phyloP scores from a whole-genome alignment of 2,329 filamentous ascomycete species.

The Colletotrichum sp. region DNA sequence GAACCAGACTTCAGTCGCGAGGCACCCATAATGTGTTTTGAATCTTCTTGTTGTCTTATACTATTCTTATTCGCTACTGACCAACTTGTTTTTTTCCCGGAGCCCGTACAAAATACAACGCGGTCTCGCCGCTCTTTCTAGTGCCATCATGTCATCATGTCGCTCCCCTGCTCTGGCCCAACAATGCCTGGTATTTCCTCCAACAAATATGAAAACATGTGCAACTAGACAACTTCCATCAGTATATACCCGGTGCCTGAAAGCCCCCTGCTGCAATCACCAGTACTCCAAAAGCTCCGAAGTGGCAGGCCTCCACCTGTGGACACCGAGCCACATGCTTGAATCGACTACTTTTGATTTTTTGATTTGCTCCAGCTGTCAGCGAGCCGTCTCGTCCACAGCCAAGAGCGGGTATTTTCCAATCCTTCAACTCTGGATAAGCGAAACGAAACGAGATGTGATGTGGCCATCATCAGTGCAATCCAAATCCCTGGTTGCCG shows the following conservation, averaged over 20 bases:
- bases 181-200: constrained; percentile 17
- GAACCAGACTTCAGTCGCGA: background rate
- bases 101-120: constrained; percentile 7
- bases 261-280: background rate
- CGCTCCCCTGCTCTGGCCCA: constrained; percentile 1
- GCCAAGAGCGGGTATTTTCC: background rate
- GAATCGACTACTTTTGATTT: background rate
- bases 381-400: background rate
- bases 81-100: background rate
- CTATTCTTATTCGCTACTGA: background rate
- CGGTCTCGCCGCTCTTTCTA: background rate
- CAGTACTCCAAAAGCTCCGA: constrained; percentile 7
- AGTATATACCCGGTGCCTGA: background rate
- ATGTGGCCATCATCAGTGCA: background rate
- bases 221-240: constrained; percentile 1
- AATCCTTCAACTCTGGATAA: background rate
- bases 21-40: background rate
- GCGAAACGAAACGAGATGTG: background rate
- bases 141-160: constrained; percentile 13
- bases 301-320: background rate
- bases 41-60: background rate
- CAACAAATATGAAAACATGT: constrained; percentile 2
- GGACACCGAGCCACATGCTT: background rate
- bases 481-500: background rate
- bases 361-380: background rate